Evolutionary conservation across 2,329 filamentous ascomycete genomes (phyloP), one percentile per base, ranked within the genome.

Genomic region (Amesomyces nigricolor): DNA sequence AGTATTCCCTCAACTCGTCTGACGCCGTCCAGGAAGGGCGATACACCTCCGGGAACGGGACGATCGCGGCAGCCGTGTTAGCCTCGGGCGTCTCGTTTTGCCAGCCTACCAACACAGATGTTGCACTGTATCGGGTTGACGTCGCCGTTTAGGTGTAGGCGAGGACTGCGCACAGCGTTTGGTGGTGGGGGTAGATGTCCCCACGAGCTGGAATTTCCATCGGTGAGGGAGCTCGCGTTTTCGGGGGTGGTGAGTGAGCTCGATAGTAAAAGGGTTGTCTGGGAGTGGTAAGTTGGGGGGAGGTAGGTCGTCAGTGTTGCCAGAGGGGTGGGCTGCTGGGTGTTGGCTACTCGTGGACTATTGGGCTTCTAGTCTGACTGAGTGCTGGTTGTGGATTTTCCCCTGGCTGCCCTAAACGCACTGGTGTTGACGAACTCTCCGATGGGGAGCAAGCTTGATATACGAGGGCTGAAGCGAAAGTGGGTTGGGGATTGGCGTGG

Each of bases 221-320:
- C 48, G 35, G 42, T 51, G 42, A 2, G 58, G 53, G 8, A 57
- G 49, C 16, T 51, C 44, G 5, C 53, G 44, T 2, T 17, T 53
- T 4, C 53, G 56, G 1, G 39, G 2, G 19, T 26, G 39, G 39
- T 17, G n/a, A 11, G 47, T 52, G 3, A 53, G 45, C 17, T 55
- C 51, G 5, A 38, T 16, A 7, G 53, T 8, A 11, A 54, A 26
- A 4, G 46, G 16, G 30, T 22, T 37, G 16, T 30, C 11, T 3
- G 35, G 48, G 7, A 40, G 26, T 8, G 29, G 51, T 2, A 47
- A 51, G 1, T 45, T 4, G 30, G 42, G n/a, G 51, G 37, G 1
- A 53, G 19, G 45, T 53, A 53, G 9, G 32, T 16, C 37, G 16
- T 57, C 9, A 57, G 37, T 57, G 54, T 47, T 39, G 35, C 56